Evolutionary conservation across 129 eudicot species (phyloP).

Genomic region (Tagetes erecta): DNA sequence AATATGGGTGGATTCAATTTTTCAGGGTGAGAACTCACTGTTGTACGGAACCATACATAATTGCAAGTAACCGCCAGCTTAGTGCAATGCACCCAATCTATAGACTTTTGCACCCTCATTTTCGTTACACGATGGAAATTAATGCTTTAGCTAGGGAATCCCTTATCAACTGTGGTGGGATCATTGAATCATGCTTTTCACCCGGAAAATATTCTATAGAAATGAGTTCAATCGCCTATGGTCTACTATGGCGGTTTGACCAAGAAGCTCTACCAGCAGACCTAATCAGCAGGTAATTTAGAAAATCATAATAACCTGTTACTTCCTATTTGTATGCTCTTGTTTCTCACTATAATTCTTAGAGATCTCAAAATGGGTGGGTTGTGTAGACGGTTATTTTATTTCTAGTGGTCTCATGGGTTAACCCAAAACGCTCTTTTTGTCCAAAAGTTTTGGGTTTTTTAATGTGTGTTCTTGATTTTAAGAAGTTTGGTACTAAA

Average conservation of each 20-base stretch:
- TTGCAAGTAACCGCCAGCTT: constrained; percentile 66
- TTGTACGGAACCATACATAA: constrained; percentile 76
- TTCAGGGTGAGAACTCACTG: constrained; percentile 78
- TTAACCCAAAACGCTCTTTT: background rate
- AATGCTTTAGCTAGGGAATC: constrained; percentile 66
- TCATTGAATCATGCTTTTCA: constrained; percentile 60
- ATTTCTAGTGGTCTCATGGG: background rate
- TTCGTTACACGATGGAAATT: constrained; percentile 82
- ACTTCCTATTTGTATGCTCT: background rate
- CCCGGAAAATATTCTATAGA: constrained; percentile 66
- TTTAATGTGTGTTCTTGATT: background rate
- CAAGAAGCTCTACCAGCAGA: constrained; percentile 65
- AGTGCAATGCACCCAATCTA: constrained; percentile 76
- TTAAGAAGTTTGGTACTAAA: background rate
- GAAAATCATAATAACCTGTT: background rate
- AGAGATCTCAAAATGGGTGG: background rate
- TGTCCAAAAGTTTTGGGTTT: background rate
- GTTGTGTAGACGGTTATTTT: background rate
- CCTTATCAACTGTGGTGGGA: constrained; percentile 58
- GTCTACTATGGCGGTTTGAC: constrained; percentile 62
- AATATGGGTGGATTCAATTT: background rate
- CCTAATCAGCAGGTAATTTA: constrained; percentile 36
- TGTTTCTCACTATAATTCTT: background rate
- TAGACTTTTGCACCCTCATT: constrained; percentile 63
- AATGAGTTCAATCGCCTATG: constrained; percentile 61